Conservation (phyloP, 2,329 filamentous ascomycete species). For the Fusarium tjaetaba region DNA sequence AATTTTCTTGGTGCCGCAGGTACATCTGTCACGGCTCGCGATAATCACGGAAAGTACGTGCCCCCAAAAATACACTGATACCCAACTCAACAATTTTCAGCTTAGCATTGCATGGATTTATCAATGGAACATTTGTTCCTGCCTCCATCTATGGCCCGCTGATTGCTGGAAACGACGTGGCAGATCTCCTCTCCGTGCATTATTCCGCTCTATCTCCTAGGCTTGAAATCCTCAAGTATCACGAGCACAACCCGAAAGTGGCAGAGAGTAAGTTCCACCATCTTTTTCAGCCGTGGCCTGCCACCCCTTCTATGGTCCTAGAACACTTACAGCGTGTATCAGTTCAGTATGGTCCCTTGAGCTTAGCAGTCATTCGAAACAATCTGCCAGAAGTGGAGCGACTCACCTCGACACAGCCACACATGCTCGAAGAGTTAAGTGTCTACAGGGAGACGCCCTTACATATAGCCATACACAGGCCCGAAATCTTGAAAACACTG, state of each 20-base stretch:
- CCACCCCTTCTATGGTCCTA: fast-evolving
- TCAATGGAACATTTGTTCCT: background rate
- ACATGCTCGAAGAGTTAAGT: fast-evolving
- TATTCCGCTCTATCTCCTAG: no score
- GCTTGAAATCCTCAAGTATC: background rate
- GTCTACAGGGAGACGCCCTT: fast-evolving
- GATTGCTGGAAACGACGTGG: fast-evolving
- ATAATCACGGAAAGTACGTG: fast-evolving
- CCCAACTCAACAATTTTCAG: no score
- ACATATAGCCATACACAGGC: background rate
- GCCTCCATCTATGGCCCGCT: background rate
- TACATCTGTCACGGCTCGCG: background rate
- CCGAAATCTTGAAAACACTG: fast-evolving
- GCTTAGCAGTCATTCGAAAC: background rate
- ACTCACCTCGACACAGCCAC: fast-evolving
- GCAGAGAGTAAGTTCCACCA: background rate
- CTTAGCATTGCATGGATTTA: fast-evolving
- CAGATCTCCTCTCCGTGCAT: no score
- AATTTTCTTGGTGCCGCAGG: background rate
- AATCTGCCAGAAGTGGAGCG: background rate
- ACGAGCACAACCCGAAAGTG: fast-evolving
- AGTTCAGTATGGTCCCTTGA: background rate
- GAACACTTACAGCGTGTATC: fast-evolving
- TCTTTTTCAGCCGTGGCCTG: no score
- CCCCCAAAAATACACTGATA: background rate